Percentiles rank a stretch among this genome's conserved stretches.
Conservation (phyloP, 139 green algal genomes). For the Pycnococcus provasolii region DNA sequence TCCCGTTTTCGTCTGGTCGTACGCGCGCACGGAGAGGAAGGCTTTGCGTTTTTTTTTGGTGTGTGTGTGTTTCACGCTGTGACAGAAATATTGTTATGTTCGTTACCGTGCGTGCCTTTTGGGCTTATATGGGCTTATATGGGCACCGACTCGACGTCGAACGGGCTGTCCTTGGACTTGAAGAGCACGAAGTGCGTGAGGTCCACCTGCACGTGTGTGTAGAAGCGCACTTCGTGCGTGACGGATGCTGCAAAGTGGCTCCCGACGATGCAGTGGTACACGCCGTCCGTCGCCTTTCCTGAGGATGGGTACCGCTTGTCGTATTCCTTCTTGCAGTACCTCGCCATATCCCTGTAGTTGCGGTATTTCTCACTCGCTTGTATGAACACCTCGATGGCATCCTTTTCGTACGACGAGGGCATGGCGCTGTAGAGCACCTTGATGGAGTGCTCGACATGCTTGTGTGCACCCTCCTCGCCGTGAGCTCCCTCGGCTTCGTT, state of each 20-base stretch:
- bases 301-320: conserved; percentile 55
- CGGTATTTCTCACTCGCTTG: conserved; percentile 25
- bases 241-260: conserved; percentile 47
- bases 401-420: conserved; percentile 14
- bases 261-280: conserved; percentile 64
- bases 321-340: conserved; percentile 57
- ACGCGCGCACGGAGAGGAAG: background rate
- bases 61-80: too few relatives aligned
- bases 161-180: conserved; percentile 55
- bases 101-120: too few relatives aligned
- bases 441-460: background rate
- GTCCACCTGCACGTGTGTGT: conserved; percentile 61
- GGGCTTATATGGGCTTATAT: background rate
- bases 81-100: too few relatives aligned
- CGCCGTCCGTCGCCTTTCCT: conserved; percentile 62
- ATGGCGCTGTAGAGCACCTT: conserved; percentile 11
- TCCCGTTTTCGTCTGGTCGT: too few relatives aligned
- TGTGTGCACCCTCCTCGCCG: too few relatives aligned
- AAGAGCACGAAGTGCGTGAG: conserved; percentile 59
- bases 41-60: background rate
- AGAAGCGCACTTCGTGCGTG: conserved; percentile 43
- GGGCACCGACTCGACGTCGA: background rate
- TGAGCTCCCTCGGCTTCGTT: too few relatives aligned
- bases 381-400: conserved; percentile 14
- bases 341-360: conserved; percentile 44